Evolutionary conservation across 202 grass and related monocot species (phyloP), one percentile per base, ranked within the genome.

Genomic region (Alloteropsis angusta): DNA sequence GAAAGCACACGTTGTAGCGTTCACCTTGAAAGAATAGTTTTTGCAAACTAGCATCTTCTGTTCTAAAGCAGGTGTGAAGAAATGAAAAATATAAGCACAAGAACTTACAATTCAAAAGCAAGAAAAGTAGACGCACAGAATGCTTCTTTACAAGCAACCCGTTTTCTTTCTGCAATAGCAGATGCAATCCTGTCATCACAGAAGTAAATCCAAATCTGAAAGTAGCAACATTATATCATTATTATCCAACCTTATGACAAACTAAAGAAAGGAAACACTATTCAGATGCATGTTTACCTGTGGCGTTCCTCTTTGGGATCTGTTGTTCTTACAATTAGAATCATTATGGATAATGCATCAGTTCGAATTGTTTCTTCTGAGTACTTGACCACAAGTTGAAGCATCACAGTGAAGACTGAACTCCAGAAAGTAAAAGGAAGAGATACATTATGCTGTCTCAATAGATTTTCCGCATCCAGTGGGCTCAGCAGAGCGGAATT

Each of bases 81-180:
- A 56, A 65, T 45, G 39, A 49, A 61, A 75, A 30, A 69, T 62
- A 32, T 18, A 70, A 76, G 47, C 38, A 75, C 43, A 56, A 68
- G 16, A 77, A 88, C 88, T 94, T 93, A 98, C 95, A 92, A 58
- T 98, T 94, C 74, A 93, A 79, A 69, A 98, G 83, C 78, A 98
- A 85, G 85, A 98, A 94, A 47, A 98, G 87, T 72, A 98, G 78
- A 73, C 83, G 87, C 39, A 98, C 87, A 59, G 89, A 88, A 79
- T 92, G 87, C 65, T 89, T 98, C 68, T 90, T 87, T 53, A 98
- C 74, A 37, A 80, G 85, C 61, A 84, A 83, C n/a, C 85, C 83
- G 61, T 84, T 86, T 74, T 92, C 91, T 61, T 89, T 98, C 62
- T 87, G 88, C 69, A 98, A 62, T 38, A 98, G 76, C 39, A 54